Evolutionary conservation across 1,139 yeast genomes (phyloP), one percentile per base, ranked within the genome.

Genomic region (Hemisphaericaspora lyxosophila): DNA sequence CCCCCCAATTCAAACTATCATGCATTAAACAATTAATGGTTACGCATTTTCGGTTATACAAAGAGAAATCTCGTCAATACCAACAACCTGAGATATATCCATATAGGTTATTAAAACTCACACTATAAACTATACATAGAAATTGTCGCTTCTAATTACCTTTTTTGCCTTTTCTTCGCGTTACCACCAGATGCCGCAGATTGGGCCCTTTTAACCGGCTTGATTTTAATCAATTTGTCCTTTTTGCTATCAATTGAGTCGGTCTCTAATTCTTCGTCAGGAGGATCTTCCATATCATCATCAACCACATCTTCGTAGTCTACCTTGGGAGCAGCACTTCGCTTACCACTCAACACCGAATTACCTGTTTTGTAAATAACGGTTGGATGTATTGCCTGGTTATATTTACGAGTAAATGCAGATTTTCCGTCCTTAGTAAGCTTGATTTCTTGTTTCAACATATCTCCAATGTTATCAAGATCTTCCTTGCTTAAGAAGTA

Each of bases 401-500:
- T 94, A 59, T 92, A 92, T 47, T 74, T 78, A 48, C 96, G 71
- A 0, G 99, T 94, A 58, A 92, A 89, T 8, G 88, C 83, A 5
- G 94, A 68, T 57, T 94, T 94, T 15, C 80, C 82, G 23, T 81
- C 73, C 1, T 96, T 75, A 9, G 92, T 79, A 4, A 94, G 73
- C 48, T 77, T 74, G 58, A 42, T n/a, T 7, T 33, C 35, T 23
- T 36, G 11, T 7, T 86, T 86, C 34, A 78, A 52, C 8, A 67
- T 48, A 1, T 59, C 55, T 2, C 72, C 75, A 3, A 94, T 67
- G 22, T 75, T 75, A 53, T 90, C 97, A 89, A 95, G 92, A 60
- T 92, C 97, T 42, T 90, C 96, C 53, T 80, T 84, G 8, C 95
- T 85, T 31, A 94, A 60, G 55, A 78, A 92, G 59, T 94, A 92